A percentile compares a stretch with the other conserved stretches of the same genome.
Evolutionary conservation across 2,329 filamentous ascomycete genomes (phyloP).

Genomic region (Colletotrichum tamarilloi): DNA sequence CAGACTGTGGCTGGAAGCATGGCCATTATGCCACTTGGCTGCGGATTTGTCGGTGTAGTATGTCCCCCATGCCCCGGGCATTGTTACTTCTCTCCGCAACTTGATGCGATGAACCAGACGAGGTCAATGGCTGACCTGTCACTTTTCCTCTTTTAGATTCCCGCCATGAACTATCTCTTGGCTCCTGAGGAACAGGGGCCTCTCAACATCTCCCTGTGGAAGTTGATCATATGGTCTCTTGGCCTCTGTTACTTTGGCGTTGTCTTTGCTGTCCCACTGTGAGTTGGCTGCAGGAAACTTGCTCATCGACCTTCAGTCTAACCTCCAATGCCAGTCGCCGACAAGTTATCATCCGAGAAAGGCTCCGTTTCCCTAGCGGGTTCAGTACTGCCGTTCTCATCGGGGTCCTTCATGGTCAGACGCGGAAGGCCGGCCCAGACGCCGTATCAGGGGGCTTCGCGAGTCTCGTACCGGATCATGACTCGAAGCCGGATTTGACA

Average conservation of each 20-base stretch:
- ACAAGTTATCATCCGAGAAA: constrained; percentile 93
- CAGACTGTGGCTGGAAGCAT: constrained; percentile 96
- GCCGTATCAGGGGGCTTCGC: constrained; percentile 54
- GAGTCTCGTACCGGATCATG: constrained; percentile 49
- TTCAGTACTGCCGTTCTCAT: constrained; percentile 97
- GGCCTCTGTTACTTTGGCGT: constrained; percentile 97
- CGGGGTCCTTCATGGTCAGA: constrained; percentile 81
- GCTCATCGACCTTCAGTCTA: background rate
- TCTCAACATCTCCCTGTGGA: constrained; percentile 76
- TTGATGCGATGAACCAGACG: background rate
- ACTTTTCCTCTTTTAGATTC: constrained; percentile 63
- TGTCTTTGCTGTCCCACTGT: constrained; percentile 92
- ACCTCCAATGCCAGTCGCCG: constrained; percentile 62
- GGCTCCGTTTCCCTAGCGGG: constrained; percentile 92
- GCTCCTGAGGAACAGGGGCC: constrained; percentile 82
- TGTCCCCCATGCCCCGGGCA: constrained; percentile 40
- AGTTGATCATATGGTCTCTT: constrained; percentile 89
- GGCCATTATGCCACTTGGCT: constrained; percentile 95
- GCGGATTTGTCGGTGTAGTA: constrained; percentile 91
- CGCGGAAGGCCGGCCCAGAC: constrained; percentile 37
- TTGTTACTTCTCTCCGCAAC: constrained; percentile 8
- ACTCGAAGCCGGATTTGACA: background rate
- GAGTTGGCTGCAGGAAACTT: constrained; percentile 40
- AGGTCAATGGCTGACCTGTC: background rate
- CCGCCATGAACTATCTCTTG: constrained; percentile 89